Base-by-base conservation (phyloP, 2,329 filamentous ascomycete genomes). In the Pleomassaria siparia region DNA sequence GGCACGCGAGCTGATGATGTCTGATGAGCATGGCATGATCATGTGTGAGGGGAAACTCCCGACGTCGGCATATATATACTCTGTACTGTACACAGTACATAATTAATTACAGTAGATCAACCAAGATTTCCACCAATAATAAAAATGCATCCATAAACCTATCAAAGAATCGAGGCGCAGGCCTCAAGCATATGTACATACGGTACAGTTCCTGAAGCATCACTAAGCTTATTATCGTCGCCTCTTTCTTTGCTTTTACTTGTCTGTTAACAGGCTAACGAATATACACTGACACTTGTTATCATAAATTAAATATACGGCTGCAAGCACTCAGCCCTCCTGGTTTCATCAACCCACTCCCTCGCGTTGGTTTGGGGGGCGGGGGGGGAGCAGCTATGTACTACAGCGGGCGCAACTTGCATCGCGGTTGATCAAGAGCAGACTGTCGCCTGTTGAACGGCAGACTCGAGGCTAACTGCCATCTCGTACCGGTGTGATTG, bases 261-360 rank as follows among this genome's bases (percentile, higher is more conserved):
- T n/a, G n/a, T n/a, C n/a, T n/a, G n/a, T n/a, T n/a, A n/a, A n/a
- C n/a, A n/a, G n/a, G n/a, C n/a, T n/a, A n/a, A n/a, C n/a, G n/a
- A n/a, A n/a, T n/a, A n/a, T n/a, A n/a, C n/a, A n/a, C n/a, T n/a
- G n/a, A n/a, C n/a, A n/a, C n/a, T n/a, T n/a, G n/a, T n/a, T n/a
- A n/a, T n/a, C n/a, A n/a, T n/a, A n/a, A n/a, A n/a, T n/a, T n/a
- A n/a, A n/a, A n/a, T n/a, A n/a, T n/a, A n/a, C n/a, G 42, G 30
- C 28, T 15, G 40, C 30, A 50, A 49, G 52, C 52, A 52, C 54
- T 54, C 52, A 60, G 57, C 56, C 57, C 44, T 36, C 53, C 52
- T 56, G 51, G 51, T 26, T 33, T 32, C n/a, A n/a, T n/a, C 22
- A 51, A 52, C 55, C 60, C 58, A 60, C 53, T 21, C 28, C 26